Evolutionary conservation across 768 basidiomycete genomes (phyloP), one percentile per base, ranked within the genome.

Genomic region (Tylopilus plumbeoviolaceoides): DNA sequence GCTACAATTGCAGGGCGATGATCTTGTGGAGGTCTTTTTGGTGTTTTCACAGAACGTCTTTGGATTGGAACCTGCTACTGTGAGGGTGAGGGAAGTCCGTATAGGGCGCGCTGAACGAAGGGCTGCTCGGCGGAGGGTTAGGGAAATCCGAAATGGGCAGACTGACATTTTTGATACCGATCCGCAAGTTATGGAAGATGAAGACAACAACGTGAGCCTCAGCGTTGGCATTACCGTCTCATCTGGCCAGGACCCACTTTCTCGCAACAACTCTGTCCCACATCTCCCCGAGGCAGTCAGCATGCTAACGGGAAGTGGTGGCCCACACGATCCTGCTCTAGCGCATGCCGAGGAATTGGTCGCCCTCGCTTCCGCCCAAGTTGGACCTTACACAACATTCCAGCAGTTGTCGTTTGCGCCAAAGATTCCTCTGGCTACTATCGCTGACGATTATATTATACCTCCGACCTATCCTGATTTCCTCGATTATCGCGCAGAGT

Each of bases 11-110:
- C 92, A 95, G 68, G 92, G 92, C 7, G 93, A 95, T 64, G 92
- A 95, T 61, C 79, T 95, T 3, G 91, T 94, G 5, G 92, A 95
- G 67, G 85, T 95, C 8, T 95, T 93, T 67, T 77, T 95, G 27
- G 88, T 95, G 4, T 95, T 95, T 65, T 81, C 85, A 2, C 91
- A 94, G 66, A 94, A 92, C 57, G 89, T 95, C 27, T 95, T 95
- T 63, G 92, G 93, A 11, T 72, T 95, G 35, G 92, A 95, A 65
- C 92, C 92, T 10, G 91, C 91, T 2, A 95, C 93, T 1, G 92
- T 95, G 18, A 81, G 92, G 25, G 92, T 95, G n/a, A 84, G 92
- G 5, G 93, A 95, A 68, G 92, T 95, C 21, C 79, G 93, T 31
- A 91, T 95, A 41, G 92, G 90, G 7, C 83, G 92, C 5, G 89